phyloP scores from a whole-genome alignment of 2,329 filamentous ascomycete species.

The Penicillium rolfsii region DNA sequence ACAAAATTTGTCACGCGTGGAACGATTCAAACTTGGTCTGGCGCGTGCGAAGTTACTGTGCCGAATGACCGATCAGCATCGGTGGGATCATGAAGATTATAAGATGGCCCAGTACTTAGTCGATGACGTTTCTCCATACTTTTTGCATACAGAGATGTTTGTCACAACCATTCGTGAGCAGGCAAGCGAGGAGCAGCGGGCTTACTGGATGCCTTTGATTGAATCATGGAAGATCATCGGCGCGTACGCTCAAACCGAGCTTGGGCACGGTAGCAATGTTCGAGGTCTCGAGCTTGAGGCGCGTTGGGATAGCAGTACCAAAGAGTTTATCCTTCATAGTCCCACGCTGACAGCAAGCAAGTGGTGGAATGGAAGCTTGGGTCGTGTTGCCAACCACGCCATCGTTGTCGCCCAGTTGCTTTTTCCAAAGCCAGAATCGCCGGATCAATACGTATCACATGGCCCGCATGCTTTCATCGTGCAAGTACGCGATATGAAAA shows the following conservation, averaged over 20 bases:
- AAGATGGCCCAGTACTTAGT: constrained; percentile 57
- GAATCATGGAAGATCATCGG: constrained; percentile 56
- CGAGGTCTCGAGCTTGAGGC: constrained; percentile 55
- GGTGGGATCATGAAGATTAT: constrained; percentile 56
- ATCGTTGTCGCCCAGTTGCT: constrained; percentile 58
- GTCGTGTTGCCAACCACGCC: constrained; percentile 58
- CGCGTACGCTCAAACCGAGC: constrained; percentile 57
- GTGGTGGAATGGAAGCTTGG: constrained; percentile 60
- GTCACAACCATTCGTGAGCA: constrained; percentile 56
- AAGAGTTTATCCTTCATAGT: constrained; percentile 56
- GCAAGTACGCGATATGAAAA: constrained; percentile 55
- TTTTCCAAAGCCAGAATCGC: constrained; percentile 41
- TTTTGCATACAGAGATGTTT: constrained; percentile 58
- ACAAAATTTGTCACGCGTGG: constrained; percentile 55
- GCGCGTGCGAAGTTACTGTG: constrained; percentile 56
- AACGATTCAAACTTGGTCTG: constrained; percentile 57
- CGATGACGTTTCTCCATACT: constrained; percentile 58
- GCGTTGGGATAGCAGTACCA: constrained; percentile 49
- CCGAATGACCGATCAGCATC: constrained; percentile 50
- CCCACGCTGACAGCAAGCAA: constrained; percentile 57
- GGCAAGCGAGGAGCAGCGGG: constrained; percentile 51
- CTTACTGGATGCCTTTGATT: constrained; percentile 55
- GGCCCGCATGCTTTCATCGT: constrained; percentile 58
- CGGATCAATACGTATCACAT: constrained; percentile 45
- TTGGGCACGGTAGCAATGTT: constrained; percentile 59